Evolutionary conservation across 129 eudicot genomes (phyloP), one percentile per base, ranked within the genome.

Genomic region (Sambucus nigra): DNA sequence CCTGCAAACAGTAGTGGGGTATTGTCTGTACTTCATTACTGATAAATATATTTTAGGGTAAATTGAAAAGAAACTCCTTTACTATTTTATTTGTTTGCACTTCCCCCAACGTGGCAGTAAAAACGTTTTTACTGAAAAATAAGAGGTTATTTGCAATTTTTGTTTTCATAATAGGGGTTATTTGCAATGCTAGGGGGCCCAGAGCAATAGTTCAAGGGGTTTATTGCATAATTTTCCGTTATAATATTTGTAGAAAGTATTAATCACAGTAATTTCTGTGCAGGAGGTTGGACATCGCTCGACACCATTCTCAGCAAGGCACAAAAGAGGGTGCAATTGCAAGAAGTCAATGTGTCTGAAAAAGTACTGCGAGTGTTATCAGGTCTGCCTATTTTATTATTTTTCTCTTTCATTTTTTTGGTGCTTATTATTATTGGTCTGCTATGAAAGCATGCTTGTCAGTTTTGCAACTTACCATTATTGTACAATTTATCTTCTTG

Each of bases 241-340:
- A n/a, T n/a, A n/a, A n/a, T n/a, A n/a, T n/a, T n/a, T 15, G 21
- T 25, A 32, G 44, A 31, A 20, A 19, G 28, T 59, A 19, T 31
- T 47, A 27, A 15, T 18, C 1, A 22, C 54, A n/a, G 21, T 42
- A 51, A 40, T 27, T 56, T 51, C 28, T 57, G 63, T 35, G n/a
- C 79, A 89, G 93, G 85, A 79, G 23, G 68, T 69, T 55, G 67
- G 42, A 49, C 31, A 60, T 51, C 65, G 35, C 24, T 53, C 46
- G 6, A 69, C 78, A 20, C 71, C 70, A 7, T 39, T 69, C 55
- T 78, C 79, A 10, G 77, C 63, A 45, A 79, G 83, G 71, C 97
- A 89, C 45, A 81, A 61, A 71, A 71, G 76, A 22, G 97, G 95
- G 51, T 89, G 97, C 86, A 89, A 81, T 40, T 89, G 95, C 69